These are phyloP conservation scores for Podaxis pistillaris DNA, from an alignment of 768 basidiomycete species.

Conservation along the genomic window DNA sequence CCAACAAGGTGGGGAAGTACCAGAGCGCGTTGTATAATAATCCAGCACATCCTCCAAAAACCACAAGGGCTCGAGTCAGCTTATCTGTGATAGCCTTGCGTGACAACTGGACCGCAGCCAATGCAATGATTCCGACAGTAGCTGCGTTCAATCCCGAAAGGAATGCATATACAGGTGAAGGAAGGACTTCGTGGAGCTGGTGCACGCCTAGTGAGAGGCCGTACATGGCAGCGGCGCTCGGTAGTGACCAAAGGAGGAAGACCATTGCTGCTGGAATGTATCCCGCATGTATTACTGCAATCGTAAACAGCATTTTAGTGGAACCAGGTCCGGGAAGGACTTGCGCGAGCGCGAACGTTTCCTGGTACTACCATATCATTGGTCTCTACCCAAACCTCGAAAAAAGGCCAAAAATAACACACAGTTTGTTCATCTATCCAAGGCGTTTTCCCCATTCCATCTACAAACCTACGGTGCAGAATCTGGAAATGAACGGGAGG, in stretches of 20 bases:
- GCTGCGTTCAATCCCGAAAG: constrained; percentile 54
- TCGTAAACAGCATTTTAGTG: constrained; percentile 48
- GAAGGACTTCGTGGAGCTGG: constrained; percentile 39
- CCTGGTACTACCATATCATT: constrained; percentile 30
- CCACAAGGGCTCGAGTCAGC: constrained; percentile 39
- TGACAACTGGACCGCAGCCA: constrained; percentile 48
- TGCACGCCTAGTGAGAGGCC: constrained; percentile 42
- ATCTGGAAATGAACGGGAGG: constrained; percentile 50
- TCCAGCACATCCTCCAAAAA: constrained; percentile 43
- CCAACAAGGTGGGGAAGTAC: constrained; percentile 49
- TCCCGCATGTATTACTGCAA: constrained; percentile 42
- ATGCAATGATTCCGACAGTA: constrained; percentile 51
- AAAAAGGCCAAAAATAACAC: not conserved
- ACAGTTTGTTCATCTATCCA: constrained; percentile 44
- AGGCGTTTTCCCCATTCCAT: constrained; percentile 31
- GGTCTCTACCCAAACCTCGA: not conserved
- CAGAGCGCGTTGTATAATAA: constrained; percentile 51
- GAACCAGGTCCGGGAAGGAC: constrained; percentile 49
- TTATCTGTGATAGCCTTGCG: constrained; percentile 44
- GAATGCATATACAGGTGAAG: constrained; percentile 45
- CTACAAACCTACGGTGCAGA: constrained; percentile 38
- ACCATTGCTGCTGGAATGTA: constrained; percentile 38
- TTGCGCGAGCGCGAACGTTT: constrained; percentile 46
- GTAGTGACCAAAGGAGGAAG: constrained; percentile 45
- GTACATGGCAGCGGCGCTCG: constrained; percentile 48